phyloP scores from a whole-genome alignment of 768 basidiomycete species.

The Tylopilus sp. region DNA sequence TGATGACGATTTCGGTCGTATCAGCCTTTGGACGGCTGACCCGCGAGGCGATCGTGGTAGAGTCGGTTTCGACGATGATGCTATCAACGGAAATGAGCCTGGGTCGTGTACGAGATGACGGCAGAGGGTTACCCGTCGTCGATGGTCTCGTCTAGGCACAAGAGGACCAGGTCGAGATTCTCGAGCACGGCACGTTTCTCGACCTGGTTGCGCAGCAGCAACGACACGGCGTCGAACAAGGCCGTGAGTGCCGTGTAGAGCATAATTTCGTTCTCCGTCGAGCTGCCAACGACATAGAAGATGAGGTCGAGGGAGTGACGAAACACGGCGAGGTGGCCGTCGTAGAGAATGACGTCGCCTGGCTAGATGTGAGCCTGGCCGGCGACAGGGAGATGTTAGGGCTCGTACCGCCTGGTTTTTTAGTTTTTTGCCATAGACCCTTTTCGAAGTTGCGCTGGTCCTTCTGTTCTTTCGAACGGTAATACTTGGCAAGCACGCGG shows the following conservation, averaged over 20 bases:
- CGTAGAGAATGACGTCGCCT: slow-evolving; percentile 95
- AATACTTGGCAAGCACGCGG: slow-evolving; percentile 95
- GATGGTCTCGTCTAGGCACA: slow-evolving; percentile 95
- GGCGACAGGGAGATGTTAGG: background rate
- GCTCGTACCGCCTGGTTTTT: slow-evolving; percentile 83
- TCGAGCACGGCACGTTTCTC: slow-evolving; percentile 95
- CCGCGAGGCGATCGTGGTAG: slow-evolving; percentile 90
- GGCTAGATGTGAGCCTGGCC: background rate
- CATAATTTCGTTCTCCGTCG: slow-evolving; percentile 95
- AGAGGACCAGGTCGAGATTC: slow-evolving; percentile 86
- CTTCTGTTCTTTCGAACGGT: slow-evolving; percentile 76
- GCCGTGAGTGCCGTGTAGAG: slow-evolving; percentile 80
- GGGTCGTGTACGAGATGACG: background rate
- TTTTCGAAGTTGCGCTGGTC: slow-evolving; percentile 97
- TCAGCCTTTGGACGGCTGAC: slow-evolving; percentile 92
- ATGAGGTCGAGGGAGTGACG: slow-evolving; percentile 94
- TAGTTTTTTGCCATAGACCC: slow-evolving; percentile 92
- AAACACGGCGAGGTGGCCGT: slow-evolving; percentile 87
- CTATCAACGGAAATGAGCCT: slow-evolving; percentile 39
- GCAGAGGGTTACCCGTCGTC: slow-evolving; percentile 83
- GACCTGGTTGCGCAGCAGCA: slow-evolving; percentile 86
- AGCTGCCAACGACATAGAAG: slow-evolving; percentile 87
- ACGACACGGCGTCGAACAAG: slow-evolving; percentile 79
- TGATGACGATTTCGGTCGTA: slow-evolving; percentile 94
- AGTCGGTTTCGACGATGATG: slow-evolving; percentile 95